Evolutionary conservation across 1,284 basidiomycete genomes (phyloP), one percentile per base, ranked within the genome.

Genomic region (Papiliotrema terrestris): DNA sequence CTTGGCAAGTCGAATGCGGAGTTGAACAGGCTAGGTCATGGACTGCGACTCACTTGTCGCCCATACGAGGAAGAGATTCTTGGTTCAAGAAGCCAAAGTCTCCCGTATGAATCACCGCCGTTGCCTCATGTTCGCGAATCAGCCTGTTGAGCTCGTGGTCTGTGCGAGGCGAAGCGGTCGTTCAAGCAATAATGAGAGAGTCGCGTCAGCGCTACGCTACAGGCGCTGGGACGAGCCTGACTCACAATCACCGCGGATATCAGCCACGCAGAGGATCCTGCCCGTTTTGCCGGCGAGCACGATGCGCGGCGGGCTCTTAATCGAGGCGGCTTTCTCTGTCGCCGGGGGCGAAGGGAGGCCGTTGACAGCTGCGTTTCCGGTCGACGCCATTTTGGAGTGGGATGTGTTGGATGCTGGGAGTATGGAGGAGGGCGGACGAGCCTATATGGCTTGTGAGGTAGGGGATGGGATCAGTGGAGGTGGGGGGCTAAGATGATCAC

Each of bases 71-170:
- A 52, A 96, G 80, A 73, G 88, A 92, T 57, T 83, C 83, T 20
- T 83, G 79, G 75, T 93, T 91, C 77, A 96, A 96, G 78, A 98
- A 97, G 55, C 96, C 96, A 86, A 98, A 98, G 80, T 99, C 96
- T 54, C 96, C 96, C 0, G 94, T 97, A 76, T 98, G 95, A 60
- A 99, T 91, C 75, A 98, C 88, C 20, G 93, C 95, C 57, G 87
- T 84, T n/a, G 91, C 92, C 69, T 88, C 86, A 54, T 84, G 85
- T 68, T 96, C 91, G 51, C 86, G 81, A 35, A 94, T 94, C 56
- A 97, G 85, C 71, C 90, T 84, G 76, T 97, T 98, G 70, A 98
- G 83, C 52, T 84, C 84, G 54, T 89, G 91, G 59, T 67, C 73
- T 75, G 67, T 60, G 63, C 61, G 23, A 15, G n/a, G 32, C 15